A percentile compares a stretch with the other conserved stretches of the same genome.
These are phyloP conservation scores for Pseudovirgaria hyperparasitica DNA, from an alignment of 2,329 filamentous ascomycete species.

Conservation along the genomic window DNA sequence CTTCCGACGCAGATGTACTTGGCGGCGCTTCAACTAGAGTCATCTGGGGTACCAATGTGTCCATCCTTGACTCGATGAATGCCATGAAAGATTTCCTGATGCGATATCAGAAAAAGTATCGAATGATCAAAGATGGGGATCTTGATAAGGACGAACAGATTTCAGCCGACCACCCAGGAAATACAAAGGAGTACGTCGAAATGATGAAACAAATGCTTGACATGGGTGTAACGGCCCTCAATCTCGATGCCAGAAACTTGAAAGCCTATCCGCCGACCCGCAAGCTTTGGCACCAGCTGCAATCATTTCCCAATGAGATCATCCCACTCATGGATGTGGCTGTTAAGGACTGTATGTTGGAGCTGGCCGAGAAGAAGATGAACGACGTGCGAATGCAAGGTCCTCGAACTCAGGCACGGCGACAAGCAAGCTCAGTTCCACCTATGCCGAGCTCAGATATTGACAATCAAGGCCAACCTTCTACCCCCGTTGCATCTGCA, in stretches of 20 bases:
- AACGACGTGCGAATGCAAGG: conserved; percentile 46
- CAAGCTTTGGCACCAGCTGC: conserved; percentile 91
- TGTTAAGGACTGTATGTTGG: conserved; percentile 85
- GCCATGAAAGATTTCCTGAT: conserved; percentile 84
- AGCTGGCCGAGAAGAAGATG: conserved; percentile 72
- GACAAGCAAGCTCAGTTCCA: conserved; percentile 57
- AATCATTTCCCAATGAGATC: conserved; percentile 91
- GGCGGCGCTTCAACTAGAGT: conserved; percentile 71
- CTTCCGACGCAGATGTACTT: conserved; percentile 80
- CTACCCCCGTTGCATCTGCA: conserved; percentile 23
- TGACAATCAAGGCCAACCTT: conserved; percentile 29
- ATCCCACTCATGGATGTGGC: conserved; percentile 93
- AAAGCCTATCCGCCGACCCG: conserved; percentile 85
- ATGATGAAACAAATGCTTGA: conserved; percentile 85
- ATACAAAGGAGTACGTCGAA: conserved; percentile 70
- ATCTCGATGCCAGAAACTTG: conserved; percentile 77
- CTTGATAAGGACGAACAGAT: conserved; percentile 58
- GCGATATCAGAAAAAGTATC: conserved; percentile 88
- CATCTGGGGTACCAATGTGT: conserved; percentile 97
- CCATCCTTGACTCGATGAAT: conserved; percentile 76
- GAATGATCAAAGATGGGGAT: conserved; percentile 79
- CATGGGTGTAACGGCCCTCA: conserved; percentile 70
- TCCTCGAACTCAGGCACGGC: conserved; percentile 26
- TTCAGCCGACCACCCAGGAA: conserved; percentile 52
- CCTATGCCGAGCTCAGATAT: conserved; percentile 70